Conservation (phyloP, 805 yeast genomes). For the Candida nemodendra region DNA sequence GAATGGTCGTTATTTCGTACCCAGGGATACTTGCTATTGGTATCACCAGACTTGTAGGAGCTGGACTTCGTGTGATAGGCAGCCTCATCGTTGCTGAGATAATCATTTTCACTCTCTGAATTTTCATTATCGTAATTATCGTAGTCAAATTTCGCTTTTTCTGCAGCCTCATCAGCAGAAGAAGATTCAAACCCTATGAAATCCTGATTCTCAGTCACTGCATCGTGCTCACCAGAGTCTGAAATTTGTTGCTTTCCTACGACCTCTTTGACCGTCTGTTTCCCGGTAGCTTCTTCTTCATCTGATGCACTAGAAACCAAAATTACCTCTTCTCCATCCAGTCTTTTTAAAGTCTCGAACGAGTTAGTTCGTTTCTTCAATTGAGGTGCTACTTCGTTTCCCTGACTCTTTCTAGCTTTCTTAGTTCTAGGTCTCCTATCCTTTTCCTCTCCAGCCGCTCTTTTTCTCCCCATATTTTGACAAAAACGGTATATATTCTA, state of each 20-base stretch:
- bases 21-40: slow-evolving; percentile 63
- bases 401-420: slow-evolving; percentile 1
- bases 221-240: slow-evolving; percentile 26
- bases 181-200: slow-evolving; percentile 56
- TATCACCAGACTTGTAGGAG: slow-evolving; percentile 26
- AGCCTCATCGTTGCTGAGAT: slow-evolving; percentile 45
- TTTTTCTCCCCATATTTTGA: slow-evolving; percentile 2
- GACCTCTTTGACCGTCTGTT: slow-evolving; percentile 8
- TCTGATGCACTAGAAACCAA: slow-evolving; percentile 9
- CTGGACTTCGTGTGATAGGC: slow-evolving; percentile 28
- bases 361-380: slow-evolving; percentile 9
- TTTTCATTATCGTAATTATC: slow-evolving; percentile 31
- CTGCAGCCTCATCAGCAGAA: slow-evolving; percentile 37
- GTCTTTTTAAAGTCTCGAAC: slow-evolving; percentile 8
- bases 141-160: slow-evolving; percentile 34
- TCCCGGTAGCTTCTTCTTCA: slow-evolving; percentile 11
- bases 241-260: slow-evolving; percentile 2
- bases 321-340: slow-evolving; percentile 7
- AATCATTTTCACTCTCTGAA: slow-evolving; percentile 36
- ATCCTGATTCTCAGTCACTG: slow-evolving; percentile 45
- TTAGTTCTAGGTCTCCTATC: not conserved
- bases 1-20: slow-evolving; percentile 74
- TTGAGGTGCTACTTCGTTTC: not conserved
- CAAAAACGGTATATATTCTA: too few species aligned
- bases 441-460: slow-evolving; percentile 1